Evolutionary conservation across 2,329 filamentous ascomycete species (phyloP), one percentile per base, ranked within the genome.

Genomic region (Blumeriella jaapii): DNA sequence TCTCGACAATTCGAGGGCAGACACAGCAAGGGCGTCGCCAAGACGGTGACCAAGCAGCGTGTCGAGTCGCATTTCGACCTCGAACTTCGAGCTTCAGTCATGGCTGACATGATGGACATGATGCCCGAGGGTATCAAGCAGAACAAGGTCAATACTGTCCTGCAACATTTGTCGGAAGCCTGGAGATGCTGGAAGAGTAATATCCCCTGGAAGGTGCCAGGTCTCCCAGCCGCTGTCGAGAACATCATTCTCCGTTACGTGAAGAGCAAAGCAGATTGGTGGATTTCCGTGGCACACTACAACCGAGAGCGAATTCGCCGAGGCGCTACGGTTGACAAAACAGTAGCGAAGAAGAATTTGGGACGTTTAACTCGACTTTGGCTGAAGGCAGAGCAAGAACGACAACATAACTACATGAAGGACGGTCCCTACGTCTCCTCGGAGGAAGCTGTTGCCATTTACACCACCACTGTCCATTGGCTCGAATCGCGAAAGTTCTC

Each of bases 181-280:
- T 98, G 91, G 91, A 75, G 91, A 63, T 98, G 91, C 65, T 98
- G 91, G 91, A 98, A 98, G 78, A 95, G 87, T 62, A 98, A 98
- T 55, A 98, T 98, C 49, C 91, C 91, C 0, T 98, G 91, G 91
- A 98, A 98, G 65, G 91, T 98, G 2, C 91, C 91, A 33, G 93
- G 91, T 23, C 62, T 98, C 41, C 91, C 91, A 25, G 93, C 93
- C 10, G 89, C 91, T 0, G 96, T 98, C 45, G 91, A 98, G 62
- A 98, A 96, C 55, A 94, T 98, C 51, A 98, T 98, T 53, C 68
- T 98, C 43, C 82, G 91, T 53, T 98, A 98, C 52, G 93, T 98
- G 51, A 98, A 98, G 68, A 89, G 86, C 49, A 98, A 98, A 68
- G 91, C 91, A 12, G 91, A 98, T 58, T 98, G 91, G 93, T 98